Evolutionary conservation across 306 rosid genomes (phyloP), one percentile per base, ranked within the genome.

Genomic region (Cicer yamashitae): DNA sequence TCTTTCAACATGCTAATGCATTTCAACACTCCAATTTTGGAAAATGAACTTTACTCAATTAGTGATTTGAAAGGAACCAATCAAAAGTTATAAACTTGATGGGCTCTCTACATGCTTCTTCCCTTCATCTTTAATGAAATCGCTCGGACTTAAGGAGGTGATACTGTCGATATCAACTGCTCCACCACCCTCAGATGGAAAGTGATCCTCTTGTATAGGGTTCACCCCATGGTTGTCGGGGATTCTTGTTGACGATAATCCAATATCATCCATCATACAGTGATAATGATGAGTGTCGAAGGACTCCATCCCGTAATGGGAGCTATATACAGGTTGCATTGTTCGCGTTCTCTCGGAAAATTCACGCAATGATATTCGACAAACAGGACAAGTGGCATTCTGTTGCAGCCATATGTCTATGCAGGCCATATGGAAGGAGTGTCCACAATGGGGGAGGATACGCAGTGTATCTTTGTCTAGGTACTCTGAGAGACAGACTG

Each of bases 371-470:
- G 96, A 91, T 76, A 85, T 82, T 69, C 98, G 91, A 86, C 98
- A 94, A 47, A 94, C 91, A 10, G 98, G 98, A 77, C 98, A 94
- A 7, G 97, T 94, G 13, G 91, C 85, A 70, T 91, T 90, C 79
- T 87, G 98, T 82, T 86, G 97, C 84, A 94, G 90, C 98, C 98
- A 94, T 70, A 87, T 62, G 87, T 94, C 98, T 81, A 94, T 90
- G 88, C 98, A 94, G 82, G 79, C 74, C 39, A 87, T 88, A 74
- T 94, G 98, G 85, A 94, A 94, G 73, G 82, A 94, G 87, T 94
- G 98, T 12, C 91, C 96, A 37, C 98, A 94, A 41, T 82, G 78
- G 6, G 98, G 98, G 46, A 94, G 98, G 74, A 94, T 91, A 46
- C 97, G 96, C 81, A 94, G 66, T 44, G 86, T 45, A 71, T 94